Base-by-base conservation (phyloP, 352 stramenopile species). In the Globisporangium viniferum region DNA sequence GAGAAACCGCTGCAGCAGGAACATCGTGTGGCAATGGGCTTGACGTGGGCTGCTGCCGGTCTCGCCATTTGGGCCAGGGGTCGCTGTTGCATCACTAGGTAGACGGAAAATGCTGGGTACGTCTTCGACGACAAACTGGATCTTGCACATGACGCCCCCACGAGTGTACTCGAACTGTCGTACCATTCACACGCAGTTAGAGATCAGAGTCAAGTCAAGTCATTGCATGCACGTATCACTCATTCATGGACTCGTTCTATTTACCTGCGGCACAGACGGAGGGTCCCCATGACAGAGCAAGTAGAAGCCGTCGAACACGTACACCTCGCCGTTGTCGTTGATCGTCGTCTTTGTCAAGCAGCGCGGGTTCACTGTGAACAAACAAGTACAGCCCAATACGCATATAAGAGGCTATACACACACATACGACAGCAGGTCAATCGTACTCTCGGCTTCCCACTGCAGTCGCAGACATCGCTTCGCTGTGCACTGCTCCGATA, bases 261-360 rank as follows among this genome's bases (percentile, higher is more conserved):
- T 56, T 66, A 93, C 88, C 69, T 87, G 79, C 14, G 86, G 82
- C 20, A 93, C 75, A 9, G 86, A 72, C 1, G 72, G 71, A 9
- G 80, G 76, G 3, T 90, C 74, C 39, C 79, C 74, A 27, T 94
- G 87, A 49, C 79, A 93, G 18, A 96, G 75, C 62, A 96, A 65
- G 76, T 91, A 94, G 67, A 95, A 95, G 41, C 89, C 89, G 58
- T 96, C 89, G 60, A 96, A 96, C 31, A 94, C 67, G 66, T 92
- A 93, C 27, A 91, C 73, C 31, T 75, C 75, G 35, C 79, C 74
- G 20, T 85, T 76, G n/a, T 86, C 75, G 35, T 83, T 72, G 46
- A 95, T 81, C 18, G 82, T 82, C 22, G 89, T 94, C 78, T 93
- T 92, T 24, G 71, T 79, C 9, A 70, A 64, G 59, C 82, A 93